Evolutionary conservation across 495 filamentous ascomycete genomes (phyloP), one percentile per base, ranked within the genome.

Genomic region (Xylaria sp.): DNA sequence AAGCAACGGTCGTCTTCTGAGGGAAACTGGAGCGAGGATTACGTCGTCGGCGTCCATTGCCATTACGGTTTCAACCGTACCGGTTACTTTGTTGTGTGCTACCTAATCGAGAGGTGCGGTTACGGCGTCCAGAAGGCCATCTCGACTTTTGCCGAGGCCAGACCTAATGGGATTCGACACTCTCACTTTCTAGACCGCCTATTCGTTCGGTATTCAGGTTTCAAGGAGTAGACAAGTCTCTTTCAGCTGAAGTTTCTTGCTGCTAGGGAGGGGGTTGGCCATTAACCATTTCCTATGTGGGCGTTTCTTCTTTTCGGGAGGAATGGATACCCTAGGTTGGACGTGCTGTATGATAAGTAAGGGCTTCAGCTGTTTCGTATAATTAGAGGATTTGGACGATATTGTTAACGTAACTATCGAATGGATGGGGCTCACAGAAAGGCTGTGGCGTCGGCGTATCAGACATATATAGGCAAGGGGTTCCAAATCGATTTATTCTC

Each of bases 51-150:
- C 15, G 93, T 97, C 1, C 95, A 98, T 77, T 98, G 95, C 75
- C 95, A 98, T 75, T 98, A 98, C 72, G 95, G 95, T 0, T 97
- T 93, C 82, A 97, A 97, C 76, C 88, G 94, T 43, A 97, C 94
- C 0, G 94, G 95, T 1, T 97, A 95, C 77, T 90, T 97, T 76
- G 90, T 98, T 43, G 90, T 91, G n/a, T 93, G 90, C 75, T 98
- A 98, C 74, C 81, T 98, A 7, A 92, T 98, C 62, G 95, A 98
- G 81, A 85, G 89, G 67, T 85, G 90, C 74, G 89, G 88, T 1
- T 97, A 86, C 77, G 83, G 81, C 61, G 87, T 97, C 17, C 88
- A 92, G 74, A 89, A 91, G 68, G 95, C 95, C 5, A 91, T 98
- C 67, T 89, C 93, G 55, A 89, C 90, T 71, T 98, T 98, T 80